Base-by-base conservation (phyloP, 202 grass and related monocot species). In the Digitaria exilis region DNA sequence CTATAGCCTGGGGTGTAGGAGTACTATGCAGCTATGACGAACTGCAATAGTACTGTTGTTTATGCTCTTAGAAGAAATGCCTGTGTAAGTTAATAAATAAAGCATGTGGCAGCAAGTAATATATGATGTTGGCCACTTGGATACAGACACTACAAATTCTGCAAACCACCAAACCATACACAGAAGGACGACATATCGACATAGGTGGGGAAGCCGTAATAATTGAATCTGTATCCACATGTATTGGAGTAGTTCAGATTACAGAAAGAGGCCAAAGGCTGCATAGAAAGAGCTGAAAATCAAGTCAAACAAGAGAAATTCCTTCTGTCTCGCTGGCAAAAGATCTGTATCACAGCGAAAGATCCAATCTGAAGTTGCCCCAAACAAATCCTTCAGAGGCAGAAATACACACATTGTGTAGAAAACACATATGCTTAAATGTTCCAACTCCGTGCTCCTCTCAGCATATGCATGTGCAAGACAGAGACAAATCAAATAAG, bases 401-500 rank as follows among this genome's bases (percentile, higher is more conserved):
- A 14, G 18, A 51, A 61, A 9, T 19, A 60, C 58, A 61, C 21
- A 57, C 2, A 22, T 39, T 16, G 11, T 48, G 70, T 28, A 84
- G 52, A 63, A 49, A 32, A n/a, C 14, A 32, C 24, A 42, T 45
- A 19, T 44, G 28, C 32, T 0, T 25, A 56, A 56, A 26, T 65
- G n/a, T 82, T 83, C 68, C 5, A 78, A 22, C 35, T 62, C 51
- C 31, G 31, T 68, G 5, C 12, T 57, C 18, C 18, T 16, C 22
- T 64, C 9, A 84, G 80, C 19, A 22, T 11, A 6, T 34, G 32
- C 52, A 80, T 14, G 46, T 69, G 43, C 43, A 25, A 71, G 82
- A 15, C 52, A 80, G 65, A 75, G 43, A 87, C 32, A 79, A 64
- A 87, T 70, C 8, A 65, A 87, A 80, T 29, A 61, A 63, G 70